These are phyloP conservation scores for Colletotrichum filicis DNA, from an alignment of 2,329 filamentous ascomycete genomes.

Conservation along the genomic window DNA sequence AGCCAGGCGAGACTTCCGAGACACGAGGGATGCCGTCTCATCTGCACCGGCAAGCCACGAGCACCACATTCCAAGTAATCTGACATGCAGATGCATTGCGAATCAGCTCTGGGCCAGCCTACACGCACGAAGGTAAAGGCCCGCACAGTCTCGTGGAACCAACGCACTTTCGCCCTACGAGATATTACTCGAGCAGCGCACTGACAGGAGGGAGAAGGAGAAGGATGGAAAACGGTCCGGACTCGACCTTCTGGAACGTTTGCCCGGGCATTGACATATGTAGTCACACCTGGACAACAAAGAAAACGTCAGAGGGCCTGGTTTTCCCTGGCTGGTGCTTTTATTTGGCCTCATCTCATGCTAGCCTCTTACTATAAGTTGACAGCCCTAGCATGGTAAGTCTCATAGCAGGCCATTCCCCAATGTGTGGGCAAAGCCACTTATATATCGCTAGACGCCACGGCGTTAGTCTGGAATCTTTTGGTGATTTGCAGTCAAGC, in stretches of 20 bases:
- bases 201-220: neutral
- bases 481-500: neutral
- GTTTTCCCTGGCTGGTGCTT: neutral
- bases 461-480: neutral
- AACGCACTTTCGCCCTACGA: neutral
- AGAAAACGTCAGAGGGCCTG: neutral
- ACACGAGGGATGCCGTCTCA: constrained; percentile 5
- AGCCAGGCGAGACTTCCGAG: neutral
- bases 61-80: neutral
- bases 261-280: neutral
- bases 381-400: neutral
- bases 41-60: constrained; percentile 6
- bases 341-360: neutral
- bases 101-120: neutral
- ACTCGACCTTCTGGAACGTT: neutral
- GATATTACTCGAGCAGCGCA: neutral
- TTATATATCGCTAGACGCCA: neutral
- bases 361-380: neutral
- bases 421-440: neutral
- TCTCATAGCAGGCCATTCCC: neutral
- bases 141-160: neutral
- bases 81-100: neutral
- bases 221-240: neutral
- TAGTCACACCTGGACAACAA: neutral
- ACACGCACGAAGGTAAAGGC: neutral